Conservation (phyloP, 805 yeast species). For the Pichia pseudocactophila region DNA sequence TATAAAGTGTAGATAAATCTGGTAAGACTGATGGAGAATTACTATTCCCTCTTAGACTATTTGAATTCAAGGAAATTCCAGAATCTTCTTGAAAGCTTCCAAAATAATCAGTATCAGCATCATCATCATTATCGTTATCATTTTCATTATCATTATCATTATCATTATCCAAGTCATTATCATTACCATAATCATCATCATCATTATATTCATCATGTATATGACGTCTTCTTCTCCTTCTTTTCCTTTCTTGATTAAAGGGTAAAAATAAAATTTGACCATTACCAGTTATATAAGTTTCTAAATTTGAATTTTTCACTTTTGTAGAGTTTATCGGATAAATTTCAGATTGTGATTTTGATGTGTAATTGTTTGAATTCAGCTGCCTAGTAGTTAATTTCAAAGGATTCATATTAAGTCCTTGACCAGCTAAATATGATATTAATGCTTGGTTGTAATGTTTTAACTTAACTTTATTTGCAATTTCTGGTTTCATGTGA, state of each 20-base stretch:
- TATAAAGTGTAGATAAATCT: background rate
- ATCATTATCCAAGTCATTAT: slow-evolving; percentile 11
- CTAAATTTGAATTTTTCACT: slow-evolving; percentile 11
- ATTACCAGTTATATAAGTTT: slow-evolving; percentile 24
- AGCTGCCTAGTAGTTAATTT: slow-evolving; percentile 13
- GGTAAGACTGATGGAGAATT: too few species aligned
- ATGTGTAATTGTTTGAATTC: background rate
- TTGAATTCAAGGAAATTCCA: too few species aligned
- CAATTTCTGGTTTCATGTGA: background rate
- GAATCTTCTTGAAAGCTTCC: background rate
- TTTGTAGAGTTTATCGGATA: slow-evolving; percentile 7
- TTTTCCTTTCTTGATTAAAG: slow-evolving; percentile 25
- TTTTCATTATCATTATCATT: slow-evolving; percentile 8
- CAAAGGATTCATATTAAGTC: slow-evolving; percentile 22
- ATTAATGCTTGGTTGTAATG: slow-evolving; percentile 21
- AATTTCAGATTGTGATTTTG: too few species aligned
- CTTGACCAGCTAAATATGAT: slow-evolving; percentile 21
- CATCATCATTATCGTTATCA: slow-evolving; percentile 18
- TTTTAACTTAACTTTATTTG: slow-evolving; percentile 14
- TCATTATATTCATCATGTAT: slow-evolving; percentile 16
- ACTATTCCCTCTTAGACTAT: too few species aligned
- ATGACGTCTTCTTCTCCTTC: slow-evolving; percentile 7
- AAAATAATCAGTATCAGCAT: slow-evolving; percentile 9
- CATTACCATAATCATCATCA: slow-evolving; percentile 16
- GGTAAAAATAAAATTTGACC: slow-evolving; percentile 29